phyloP scores from a whole-genome alignment of 345 rosid genomes.

The Iberis pinnata region DNA sequence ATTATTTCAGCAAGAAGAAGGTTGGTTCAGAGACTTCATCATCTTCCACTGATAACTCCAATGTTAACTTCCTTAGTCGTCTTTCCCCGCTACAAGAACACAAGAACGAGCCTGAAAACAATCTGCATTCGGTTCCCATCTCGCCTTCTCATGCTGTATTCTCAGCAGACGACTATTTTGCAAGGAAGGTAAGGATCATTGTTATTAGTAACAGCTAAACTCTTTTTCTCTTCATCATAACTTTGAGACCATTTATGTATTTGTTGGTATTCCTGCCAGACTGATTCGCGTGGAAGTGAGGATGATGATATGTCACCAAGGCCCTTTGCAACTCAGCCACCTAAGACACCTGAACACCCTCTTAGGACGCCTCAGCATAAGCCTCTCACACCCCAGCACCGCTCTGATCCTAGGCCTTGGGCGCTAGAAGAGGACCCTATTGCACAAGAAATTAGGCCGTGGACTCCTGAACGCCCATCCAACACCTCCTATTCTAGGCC shows the following conservation, averaged over 20 bases:
- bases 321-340: conserved; percentile 21
- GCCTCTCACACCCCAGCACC: conserved; percentile 24
- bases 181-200: conserved; percentile 13
- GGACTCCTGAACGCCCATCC: no score
- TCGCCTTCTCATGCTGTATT: conserved; percentile 23
- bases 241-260: background rate
- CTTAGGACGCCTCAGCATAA: conserved; percentile 23
- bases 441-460: conserved; percentile 1
- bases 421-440: background rate
- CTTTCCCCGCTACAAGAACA: conserved; percentile 21
- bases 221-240: background rate
- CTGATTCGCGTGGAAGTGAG: conserved; percentile 9
- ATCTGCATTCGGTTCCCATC: conserved; percentile 13
- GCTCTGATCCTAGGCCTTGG: conserved; percentile 17
- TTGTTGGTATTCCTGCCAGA: background rate
- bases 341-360: conserved; percentile 30
- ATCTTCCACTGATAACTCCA: conserved; percentile 22
- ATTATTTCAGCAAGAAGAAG: conserved; percentile 26
- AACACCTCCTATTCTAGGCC: no score
- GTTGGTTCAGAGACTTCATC: conserved; percentile 22
- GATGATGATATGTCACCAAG: conserved; percentile 28
- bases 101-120: conserved; percentile 13
- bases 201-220: background rate
- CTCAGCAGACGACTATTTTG: conserved; percentile 21
- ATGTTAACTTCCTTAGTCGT: conserved; percentile 25